Evolutionary conservation across 495 filamentous ascomycete genomes (phyloP).

Genomic region (Darksidea phi): DNA sequence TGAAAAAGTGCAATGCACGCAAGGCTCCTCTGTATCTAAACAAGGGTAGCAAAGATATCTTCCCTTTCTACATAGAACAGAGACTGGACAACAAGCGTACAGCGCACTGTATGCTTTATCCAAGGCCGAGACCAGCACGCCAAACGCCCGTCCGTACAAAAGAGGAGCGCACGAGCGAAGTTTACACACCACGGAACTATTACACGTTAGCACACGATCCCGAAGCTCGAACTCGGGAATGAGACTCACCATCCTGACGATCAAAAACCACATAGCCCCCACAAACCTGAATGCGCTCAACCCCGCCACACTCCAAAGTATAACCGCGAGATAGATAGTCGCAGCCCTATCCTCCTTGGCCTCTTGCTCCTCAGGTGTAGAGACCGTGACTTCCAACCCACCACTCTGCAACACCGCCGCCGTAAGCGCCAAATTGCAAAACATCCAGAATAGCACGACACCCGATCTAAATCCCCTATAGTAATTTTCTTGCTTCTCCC

Average conservation of each 20-base stretch:
- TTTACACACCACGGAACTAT: conserved; percentile 46
- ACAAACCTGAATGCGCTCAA: conserved; percentile 85
- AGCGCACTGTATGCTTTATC: too few relatives aligned
- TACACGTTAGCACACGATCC: conserved; percentile 12
- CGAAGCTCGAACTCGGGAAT: neutral
- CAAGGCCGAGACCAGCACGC: too few relatives aligned
- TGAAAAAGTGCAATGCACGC: neutral
- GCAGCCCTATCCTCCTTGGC: conserved; percentile 52
- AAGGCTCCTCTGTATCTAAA: too few relatives aligned
- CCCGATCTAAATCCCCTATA: conserved; percentile 93
- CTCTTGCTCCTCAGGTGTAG: conserved; percentile 46
- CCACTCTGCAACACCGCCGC: conserved; percentile 85
- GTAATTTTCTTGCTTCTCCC: conserved; percentile 93
- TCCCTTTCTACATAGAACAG: too few relatives aligned
- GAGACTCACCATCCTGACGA: conserved; percentile 79
- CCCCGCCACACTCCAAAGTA: conserved; percentile 89
- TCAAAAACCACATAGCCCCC: conserved; percentile 91
- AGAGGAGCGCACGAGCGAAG: neutral
- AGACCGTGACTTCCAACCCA: conserved; percentile 64
- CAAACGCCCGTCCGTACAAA: too few relatives aligned
- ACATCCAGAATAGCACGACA: conserved; percentile 94
- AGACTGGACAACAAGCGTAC: neutral
- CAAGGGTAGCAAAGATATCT: too few relatives aligned
- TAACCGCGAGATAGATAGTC: conserved; percentile 79
- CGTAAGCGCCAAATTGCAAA: conserved; percentile 85